A percentile compares a stretch with the other conserved stretches of the same genome.
Evolutionary conservation across 768 basidiomycete genomes (phyloP).

Genomic region (Tulasnella sp.): DNA sequence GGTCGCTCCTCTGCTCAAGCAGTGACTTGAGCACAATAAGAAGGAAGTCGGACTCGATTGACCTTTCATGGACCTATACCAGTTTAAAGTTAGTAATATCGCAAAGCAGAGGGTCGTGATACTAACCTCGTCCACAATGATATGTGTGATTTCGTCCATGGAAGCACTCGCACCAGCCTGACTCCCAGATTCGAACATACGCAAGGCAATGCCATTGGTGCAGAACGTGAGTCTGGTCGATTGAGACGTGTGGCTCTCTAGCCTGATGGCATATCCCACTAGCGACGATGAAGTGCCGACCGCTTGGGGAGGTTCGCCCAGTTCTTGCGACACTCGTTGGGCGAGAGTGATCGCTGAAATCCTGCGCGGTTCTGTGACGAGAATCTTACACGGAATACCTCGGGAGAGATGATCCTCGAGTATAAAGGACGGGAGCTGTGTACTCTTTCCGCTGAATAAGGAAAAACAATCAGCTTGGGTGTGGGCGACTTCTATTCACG

Average conservation of each 20-base stretch:
- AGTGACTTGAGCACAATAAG: conserved; percentile 85
- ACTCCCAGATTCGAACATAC: conserved; percentile 89
- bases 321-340: conserved; percentile 84
- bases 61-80: conserved; percentile 79
- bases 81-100: not conserved
- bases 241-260: conserved; percentile 76
- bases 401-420: conserved; percentile 76
- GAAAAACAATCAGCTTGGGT: conserved; percentile 20
- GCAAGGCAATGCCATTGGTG: conserved; percentile 88
- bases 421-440: conserved; percentile 88
- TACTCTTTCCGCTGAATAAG: conserved; percentile 75
- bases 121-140: conserved; percentile 85
- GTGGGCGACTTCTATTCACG: too few species aligned
- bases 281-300: conserved; percentile 69
- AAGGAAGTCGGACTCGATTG: conserved; percentile 94
- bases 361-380: conserved; percentile 88
- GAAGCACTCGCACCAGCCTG: conserved; percentile 60
- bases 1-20: conserved; percentile 57
- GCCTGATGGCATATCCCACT: conserved; percentile 87
- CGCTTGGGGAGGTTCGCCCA: conserved; percentile 71
- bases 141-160: conserved; percentile 93
- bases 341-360: conserved; percentile 95
- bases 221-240: conserved; percentile 75
- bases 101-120: not conserved
- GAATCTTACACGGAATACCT: conserved; percentile 80